A percentile compares a stretch with the other conserved stretches of the same genome.
Evolutionary conservation across 1,139 yeast genomes (phyloP).

Genomic region (Yamadazyma taylorii): DNA sequence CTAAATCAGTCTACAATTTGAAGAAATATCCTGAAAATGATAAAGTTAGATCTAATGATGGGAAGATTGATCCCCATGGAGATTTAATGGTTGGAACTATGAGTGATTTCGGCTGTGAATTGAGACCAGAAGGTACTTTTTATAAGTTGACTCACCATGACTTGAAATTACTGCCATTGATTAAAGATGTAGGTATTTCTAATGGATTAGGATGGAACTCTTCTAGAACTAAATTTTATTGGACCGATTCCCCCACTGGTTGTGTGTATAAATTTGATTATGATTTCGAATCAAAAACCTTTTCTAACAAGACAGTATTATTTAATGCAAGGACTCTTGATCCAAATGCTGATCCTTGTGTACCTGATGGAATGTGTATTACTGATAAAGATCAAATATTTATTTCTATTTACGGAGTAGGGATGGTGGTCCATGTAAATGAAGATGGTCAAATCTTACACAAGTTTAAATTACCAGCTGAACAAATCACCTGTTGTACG

Average conservation of each 20-base stretch:
- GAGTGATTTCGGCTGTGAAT: slow-evolving; percentile 48
- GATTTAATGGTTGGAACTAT: slow-evolving; percentile 74
- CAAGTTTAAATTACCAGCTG: slow-evolving; percentile 59
- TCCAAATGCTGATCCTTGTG: slow-evolving; percentile 37
- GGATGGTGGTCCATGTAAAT: slow-evolving; percentile 54
- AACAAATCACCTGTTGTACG: slow-evolving; percentile 66
- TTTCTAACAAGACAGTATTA: slow-evolving; percentile 43
- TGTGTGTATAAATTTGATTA: slow-evolving; percentile 65
- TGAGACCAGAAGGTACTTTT: slow-evolving; percentile 41
- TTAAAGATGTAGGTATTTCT: slow-evolving; percentile 48
- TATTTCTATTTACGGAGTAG: slow-evolving; percentile 67
- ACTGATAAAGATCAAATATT: slow-evolving; percentile 63
- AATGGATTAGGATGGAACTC: slow-evolving; percentile 79
- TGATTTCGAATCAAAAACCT: slow-evolving; percentile 44
- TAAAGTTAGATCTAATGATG: slow-evolving; percentile 69
- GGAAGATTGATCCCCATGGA: slow-evolving; percentile 68
- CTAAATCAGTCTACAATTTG: slow-evolving; percentile 42
- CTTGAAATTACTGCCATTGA: slow-evolving; percentile 32
- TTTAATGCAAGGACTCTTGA: slow-evolving; percentile 38
- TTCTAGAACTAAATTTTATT: slow-evolving; percentile 52
- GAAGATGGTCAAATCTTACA: slow-evolving; percentile 52
- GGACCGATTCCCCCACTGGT: slow-evolving; percentile 69
- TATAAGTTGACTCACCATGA: slow-evolving; percentile 41
- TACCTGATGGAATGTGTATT: slow-evolving; percentile 81
- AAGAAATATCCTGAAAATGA: slow-evolving; percentile 39